Base-by-base conservation (phyloP, 2,329 filamentous ascomycete species). In the Penicillium sp. region DNA sequence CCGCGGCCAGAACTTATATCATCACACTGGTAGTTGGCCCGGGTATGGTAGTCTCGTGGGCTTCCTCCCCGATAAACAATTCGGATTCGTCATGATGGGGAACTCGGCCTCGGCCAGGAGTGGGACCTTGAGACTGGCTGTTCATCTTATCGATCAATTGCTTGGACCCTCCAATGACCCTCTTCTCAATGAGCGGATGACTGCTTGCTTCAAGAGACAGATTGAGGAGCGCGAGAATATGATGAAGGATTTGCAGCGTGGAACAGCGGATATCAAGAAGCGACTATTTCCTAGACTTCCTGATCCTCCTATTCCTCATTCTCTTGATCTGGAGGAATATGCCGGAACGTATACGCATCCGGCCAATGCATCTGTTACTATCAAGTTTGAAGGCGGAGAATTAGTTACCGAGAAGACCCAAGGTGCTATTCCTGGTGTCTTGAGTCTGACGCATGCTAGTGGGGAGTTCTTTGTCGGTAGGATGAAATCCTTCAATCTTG, bases 71-170 rank as follows among this genome's bases (percentile, higher is more conserved):
- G 56, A 53, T 4, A 57, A 51, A 15, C 31, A 55, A 2, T 65
- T 62, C 15, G 64, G 61, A 1, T 60, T 66, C 36, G 62, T 46
- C 0, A 54, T 65, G 43, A 65, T 66, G 63, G 58, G 56, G 8
- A 66, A 65, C 36, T 47, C 52, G 3, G 21, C 24, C 18, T 31
- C 46, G 6, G 53, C 51, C 6, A 29, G 53, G 6, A 26, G 6
- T 31, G 28, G 42, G 36, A 33, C 23, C 6, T 48, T 50, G 6
- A 42, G 29, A n/a, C 23, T 58, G 18, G 45, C 49, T 10, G 34
- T 51, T 10, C 38, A 45, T 42, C 50, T 58, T 10, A 36, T 58
- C 39, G 56, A 58, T n/a, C 51, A 26, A 26, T n/a, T 60, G 23
- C 33, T 63, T 12, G 57, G 56, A 6, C 53, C 49, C 5, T 16